Evolutionary conservation across 768 basidiomycete species (phyloP), one percentile per base, ranked within the genome.

Genomic region (Plicaturopsis crispa): DNA sequence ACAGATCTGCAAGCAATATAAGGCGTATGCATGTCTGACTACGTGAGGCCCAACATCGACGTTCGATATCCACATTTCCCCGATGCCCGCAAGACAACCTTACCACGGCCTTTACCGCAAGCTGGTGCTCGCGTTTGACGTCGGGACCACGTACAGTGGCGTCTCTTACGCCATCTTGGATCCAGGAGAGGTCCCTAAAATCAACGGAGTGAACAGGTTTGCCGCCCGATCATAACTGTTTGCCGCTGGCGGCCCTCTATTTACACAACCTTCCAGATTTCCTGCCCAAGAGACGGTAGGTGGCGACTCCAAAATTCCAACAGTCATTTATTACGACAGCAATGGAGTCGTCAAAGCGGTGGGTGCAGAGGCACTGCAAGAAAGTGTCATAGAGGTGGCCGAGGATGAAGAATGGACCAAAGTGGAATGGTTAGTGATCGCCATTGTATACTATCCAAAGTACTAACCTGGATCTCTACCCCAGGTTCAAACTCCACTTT

Each of bases 241-340:
- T n/a, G n/a, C n/a, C n/a, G n/a, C n/a, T n/a, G n/a, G n/a, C n/a
- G n/a, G n/a, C n/a, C n/a, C n/a, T n/a, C n/a, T n/a, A n/a, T n/a
- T n/a, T n/a, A n/a, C n/a, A 49, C 32, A 32, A 38, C 23, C 16
- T 18, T 6, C 21, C 23, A 60, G 62, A 31, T 64, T 62, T 40
- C 66, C 67, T 12, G 67, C 65, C 0, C 67, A 69, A 42, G 65
- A 69, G 33, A 57, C 61, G 35, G 59, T 60, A 16, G 62, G 62
- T 38, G 67, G 67, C 4, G 64, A 66, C 36, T 65, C 61, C 35
- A 73, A 72, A 48, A 69, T 73, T 38, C 72, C 72, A 4, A 66
- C 67, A 18, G 58, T 72, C 36, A 42, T 73, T 10, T 74, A 65
- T 46, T 73, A 73, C 40, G 65, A 69, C 39, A 45, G 55, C 23